Evolutionary conservation across 371 early-diverging fungal genomes (phyloP).

Genomic region (Mortierella sp.): DNA sequence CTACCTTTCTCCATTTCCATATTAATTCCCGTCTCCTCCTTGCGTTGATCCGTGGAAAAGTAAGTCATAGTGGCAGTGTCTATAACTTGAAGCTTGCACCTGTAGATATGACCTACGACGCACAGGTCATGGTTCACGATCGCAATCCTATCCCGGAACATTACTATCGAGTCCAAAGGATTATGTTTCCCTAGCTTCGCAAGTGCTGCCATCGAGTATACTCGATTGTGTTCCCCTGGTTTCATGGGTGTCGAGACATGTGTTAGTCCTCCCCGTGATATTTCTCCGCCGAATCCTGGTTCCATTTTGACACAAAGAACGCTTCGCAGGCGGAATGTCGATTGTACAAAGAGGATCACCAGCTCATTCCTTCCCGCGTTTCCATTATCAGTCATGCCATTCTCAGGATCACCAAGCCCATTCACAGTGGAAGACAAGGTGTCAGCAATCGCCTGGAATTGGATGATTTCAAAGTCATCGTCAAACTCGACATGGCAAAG

Average conservation of each 20-base stretch:
- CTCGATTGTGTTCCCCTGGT: no score
- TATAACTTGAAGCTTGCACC: constrained; percentile 30
- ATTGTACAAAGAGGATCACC: constrained; percentile 34
- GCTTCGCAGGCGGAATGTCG: constrained; percentile 24
- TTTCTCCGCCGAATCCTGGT: constrained; percentile 19
- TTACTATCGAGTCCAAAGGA: not conserved
- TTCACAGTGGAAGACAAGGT: not conserved
- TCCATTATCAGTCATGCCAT: not conserved
- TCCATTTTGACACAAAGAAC: constrained; percentile 22
- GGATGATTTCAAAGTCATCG: constrained; percentile 18
- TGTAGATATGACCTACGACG: constrained; percentile 26
- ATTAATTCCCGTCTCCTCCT: constrained; percentile 17
- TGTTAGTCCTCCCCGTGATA: constrained; percentile 33
- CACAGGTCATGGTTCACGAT: constrained; percentile 40
- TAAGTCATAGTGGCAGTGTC: not conserved
- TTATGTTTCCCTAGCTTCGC: no score
- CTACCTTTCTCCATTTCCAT: no score
- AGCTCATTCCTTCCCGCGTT: constrained; percentile 18
- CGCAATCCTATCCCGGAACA: constrained; percentile 43
- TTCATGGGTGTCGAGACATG: constrained; percentile 21
- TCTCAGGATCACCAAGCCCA: no score
- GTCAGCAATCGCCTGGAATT: constrained; percentile 37
- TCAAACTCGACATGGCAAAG: constrained; percentile 22
- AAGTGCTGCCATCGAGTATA: not conserved
- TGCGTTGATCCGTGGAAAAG: not conserved